These are phyloP conservation scores for Neonectria sp. DNA, from an alignment of 2,329 filamentous ascomycete genomes.

Conservation along the genomic window DNA sequence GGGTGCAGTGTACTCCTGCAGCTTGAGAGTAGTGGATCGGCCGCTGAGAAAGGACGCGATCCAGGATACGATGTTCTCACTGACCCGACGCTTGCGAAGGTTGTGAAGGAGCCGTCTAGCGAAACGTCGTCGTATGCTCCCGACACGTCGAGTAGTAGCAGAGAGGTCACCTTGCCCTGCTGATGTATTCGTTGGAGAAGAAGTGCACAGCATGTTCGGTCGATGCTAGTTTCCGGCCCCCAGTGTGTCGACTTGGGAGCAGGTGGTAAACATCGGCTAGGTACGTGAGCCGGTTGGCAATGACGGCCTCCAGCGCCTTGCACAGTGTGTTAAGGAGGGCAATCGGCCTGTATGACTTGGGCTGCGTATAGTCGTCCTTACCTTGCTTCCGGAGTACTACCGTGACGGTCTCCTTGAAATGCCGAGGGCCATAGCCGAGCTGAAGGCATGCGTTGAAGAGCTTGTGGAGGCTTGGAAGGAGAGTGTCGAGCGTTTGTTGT, in stretches of 20 bases:
- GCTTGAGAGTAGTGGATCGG: not conserved
- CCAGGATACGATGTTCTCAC: slow-evolving; percentile 38
- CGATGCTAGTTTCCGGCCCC: slow-evolving; percentile 24
- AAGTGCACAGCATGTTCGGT: slow-evolving; percentile 34
- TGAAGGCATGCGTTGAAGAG: slow-evolving; percentile 38
- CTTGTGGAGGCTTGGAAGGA: slow-evolving; percentile 28
- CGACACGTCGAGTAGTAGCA: slow-evolving; percentile 36
- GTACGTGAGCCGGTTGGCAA: slow-evolving; percentile 32
- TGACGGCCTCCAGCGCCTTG: slow-evolving; percentile 32
- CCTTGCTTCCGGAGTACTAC: slow-evolving; percentile 35
- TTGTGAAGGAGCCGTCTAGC: slow-evolving; percentile 34
- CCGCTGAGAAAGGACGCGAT: slow-evolving; percentile 13
- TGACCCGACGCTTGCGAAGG: slow-evolving; percentile 33
- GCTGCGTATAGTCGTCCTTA: slow-evolving; percentile 37
- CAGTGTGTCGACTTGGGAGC: slow-evolving; percentile 13
- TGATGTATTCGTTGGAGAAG: slow-evolving; percentile 31
- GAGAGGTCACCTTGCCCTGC: slow-evolving; percentile 27
- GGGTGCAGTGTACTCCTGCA: not conserved
- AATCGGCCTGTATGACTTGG: slow-evolving; percentile 40
- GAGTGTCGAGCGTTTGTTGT: slow-evolving; percentile 33
- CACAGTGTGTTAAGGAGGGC: slow-evolving; percentile 33
- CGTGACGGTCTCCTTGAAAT: slow-evolving; percentile 35
- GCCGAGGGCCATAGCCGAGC: slow-evolving; percentile 33
- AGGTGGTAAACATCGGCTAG: slow-evolving; percentile 22
- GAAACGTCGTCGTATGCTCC: slow-evolving; percentile 36